Conservation (phyloP, 768 basidiomycete species). For the Clavulina sp. region DNA sequence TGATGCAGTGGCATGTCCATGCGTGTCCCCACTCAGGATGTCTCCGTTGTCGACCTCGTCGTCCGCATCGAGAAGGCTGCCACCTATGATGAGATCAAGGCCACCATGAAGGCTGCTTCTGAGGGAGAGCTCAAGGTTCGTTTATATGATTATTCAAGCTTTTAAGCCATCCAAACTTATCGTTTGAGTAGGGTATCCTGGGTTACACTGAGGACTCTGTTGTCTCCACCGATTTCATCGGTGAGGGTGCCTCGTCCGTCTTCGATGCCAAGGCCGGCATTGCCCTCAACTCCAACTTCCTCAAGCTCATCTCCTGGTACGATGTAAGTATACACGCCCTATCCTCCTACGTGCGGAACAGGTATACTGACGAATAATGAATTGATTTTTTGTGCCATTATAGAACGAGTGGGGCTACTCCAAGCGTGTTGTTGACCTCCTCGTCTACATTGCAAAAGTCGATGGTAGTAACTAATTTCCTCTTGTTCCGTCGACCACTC, state of each 20-base stretch:
- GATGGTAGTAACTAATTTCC: conserved; percentile 23
- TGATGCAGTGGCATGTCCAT: conserved; percentile 66
- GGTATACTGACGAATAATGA: not conserved
- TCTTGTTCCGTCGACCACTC: no score
- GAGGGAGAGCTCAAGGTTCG: conserved; percentile 33
- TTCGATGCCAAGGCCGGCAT: conserved; percentile 93
- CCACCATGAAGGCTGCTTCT: conserved; percentile 60
- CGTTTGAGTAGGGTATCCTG: conserved; percentile 37
- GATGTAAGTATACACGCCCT: conserved; percentile 23
- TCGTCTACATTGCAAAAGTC: conserved; percentile 61
- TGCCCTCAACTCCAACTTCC: conserved; percentile 76
- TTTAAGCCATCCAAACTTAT: not conserved
- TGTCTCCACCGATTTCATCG: conserved; percentile 88
- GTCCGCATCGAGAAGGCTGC: conserved; percentile 77
- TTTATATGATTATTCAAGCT: not conserved
- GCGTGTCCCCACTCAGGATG: conserved; percentile 93
- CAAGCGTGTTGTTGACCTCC: conserved; percentile 75
- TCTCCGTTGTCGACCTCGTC: conserved; percentile 96
- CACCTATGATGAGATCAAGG: conserved; percentile 83
- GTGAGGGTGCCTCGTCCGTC: conserved; percentile 62
- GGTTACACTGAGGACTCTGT: conserved; percentile 87
- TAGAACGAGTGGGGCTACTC: conserved; percentile 87
- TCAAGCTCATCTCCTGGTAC: conserved; percentile 95
- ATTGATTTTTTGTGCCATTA: not conserved
- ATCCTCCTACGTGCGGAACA: no score